Evolutionary conservation across 768 basidiomycete species (phyloP), one percentile per base, ranked within the genome.

Genomic region (Panaeolus cyanescens): DNA sequence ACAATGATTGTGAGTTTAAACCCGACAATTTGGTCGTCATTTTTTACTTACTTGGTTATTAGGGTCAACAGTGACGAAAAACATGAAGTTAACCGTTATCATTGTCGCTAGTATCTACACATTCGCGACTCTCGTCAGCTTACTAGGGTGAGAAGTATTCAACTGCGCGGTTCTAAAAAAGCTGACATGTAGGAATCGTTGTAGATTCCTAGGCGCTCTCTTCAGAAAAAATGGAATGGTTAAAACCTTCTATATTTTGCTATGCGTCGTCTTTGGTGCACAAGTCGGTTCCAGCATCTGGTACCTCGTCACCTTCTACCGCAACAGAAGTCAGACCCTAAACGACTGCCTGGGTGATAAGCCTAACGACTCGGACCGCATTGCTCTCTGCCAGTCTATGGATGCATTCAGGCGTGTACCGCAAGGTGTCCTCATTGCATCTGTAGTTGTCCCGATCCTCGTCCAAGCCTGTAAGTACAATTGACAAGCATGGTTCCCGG

Each of bases 131-230:
- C 54, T 80, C 8, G 62, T 77, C 39, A 72, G 73, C 32, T 57
- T 79, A 25, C 56, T 75, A 25, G 79, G 79, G 76, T 78, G 58
- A 54, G 67, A 53, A 28, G 12, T 31, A 13, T 55, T 45, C 30
- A 25, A 25, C 33, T 59, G 32, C 32, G 42, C 32, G 60, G 64
- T 12, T 54, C 33, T 6, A 34, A 34, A 34, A 4, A 7, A n/a
- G 3, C 37, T 8, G 20, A 42, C 40, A 22, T 19, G 7, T 25
- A 60, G 19, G 28, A 40, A 36, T n/a, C 8, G 34, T 39, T 25
- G 15, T 50, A 80, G 78, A 17, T 79, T 79, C 68, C 61, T 80
- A 20, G 79, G 79, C 39, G 76, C 78, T 32, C 63, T 80, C 19
- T 67, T 74, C 60, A 78, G 72, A 54, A 79, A 76, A 62, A 68